phyloP scores from a whole-genome alignment of 2,329 filamentous ascomycete species.

The Microcyclosporella mali region DNA sequence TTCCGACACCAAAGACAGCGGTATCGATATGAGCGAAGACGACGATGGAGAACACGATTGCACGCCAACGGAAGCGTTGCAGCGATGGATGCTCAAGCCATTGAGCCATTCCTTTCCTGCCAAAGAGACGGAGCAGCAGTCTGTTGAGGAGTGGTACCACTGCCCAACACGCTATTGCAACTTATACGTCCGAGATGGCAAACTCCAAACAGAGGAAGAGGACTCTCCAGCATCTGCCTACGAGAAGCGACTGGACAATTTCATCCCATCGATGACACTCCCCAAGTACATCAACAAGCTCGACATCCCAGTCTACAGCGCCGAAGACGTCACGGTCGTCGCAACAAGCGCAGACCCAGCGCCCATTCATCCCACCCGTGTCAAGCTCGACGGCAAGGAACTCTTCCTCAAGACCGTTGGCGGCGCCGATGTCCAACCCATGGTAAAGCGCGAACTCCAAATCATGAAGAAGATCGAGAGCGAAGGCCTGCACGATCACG shows the following conservation, averaged over 20 bases:
- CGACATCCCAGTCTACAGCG: conserved; percentile 20
- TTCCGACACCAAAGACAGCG: conserved; percentile 22
- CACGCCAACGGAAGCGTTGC: conserved; percentile 18
- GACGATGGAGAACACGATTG: conserved; percentile 17
- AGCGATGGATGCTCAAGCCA: conserved; percentile 29
- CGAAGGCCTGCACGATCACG: conserved; percentile 21
- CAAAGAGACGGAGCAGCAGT: conserved; percentile 6
- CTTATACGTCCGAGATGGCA: conserved; percentile 20
- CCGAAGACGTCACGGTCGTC: conserved; percentile 24
- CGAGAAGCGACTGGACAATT: conserved; percentile 17
- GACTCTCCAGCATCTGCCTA: conserved; percentile 13
- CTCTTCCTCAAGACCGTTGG: conserved; percentile 34
- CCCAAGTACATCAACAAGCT: conserved; percentile 33
- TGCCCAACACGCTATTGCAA: conserved; percentile 27
- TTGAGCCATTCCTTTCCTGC: conserved; percentile 13
- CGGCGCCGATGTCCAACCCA: conserved; percentile 23
- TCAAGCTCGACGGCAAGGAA: conserved; percentile 10
- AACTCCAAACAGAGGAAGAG: conserved; percentile 24
- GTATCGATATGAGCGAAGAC: conserved; percentile 20
- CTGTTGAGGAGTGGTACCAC: conserved; percentile 30
- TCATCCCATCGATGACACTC: conserved; percentile 26
- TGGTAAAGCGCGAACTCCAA: conserved; percentile 29
- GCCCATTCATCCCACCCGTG: conserved; percentile 25
- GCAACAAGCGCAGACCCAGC: conserved; percentile 20
- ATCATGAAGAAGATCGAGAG: conserved; percentile 27